Evolutionary conservation across 2,329 filamentous ascomycete species (phyloP), one percentile per base, ranked within the genome.

Genomic region (Epicoccum nigrum): DNA sequence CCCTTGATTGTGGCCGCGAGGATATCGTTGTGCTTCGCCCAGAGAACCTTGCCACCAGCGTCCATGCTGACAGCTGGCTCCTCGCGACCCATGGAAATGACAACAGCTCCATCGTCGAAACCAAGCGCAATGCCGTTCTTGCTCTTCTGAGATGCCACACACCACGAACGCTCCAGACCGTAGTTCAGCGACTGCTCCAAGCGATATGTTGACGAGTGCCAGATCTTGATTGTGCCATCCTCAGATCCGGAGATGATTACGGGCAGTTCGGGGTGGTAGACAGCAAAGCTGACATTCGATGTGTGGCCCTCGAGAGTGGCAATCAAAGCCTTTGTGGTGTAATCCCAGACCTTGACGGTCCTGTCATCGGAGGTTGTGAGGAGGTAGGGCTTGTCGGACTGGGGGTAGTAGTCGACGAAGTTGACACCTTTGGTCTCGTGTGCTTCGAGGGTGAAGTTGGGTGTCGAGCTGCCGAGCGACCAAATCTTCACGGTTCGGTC

Each of bases 11-110:
- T 92, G 8, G 93, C 88, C 1, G 92, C 96, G 15, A 97, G 85
- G 27, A 97, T 92, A 70, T 99, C 94, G 68, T 92, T 97, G 73
- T 97, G 93, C 64, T 88, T 86, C 23, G 94, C 92, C 89, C 91
- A 97, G 58, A 99, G 92, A 55, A 99, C 82, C 80, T 99, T 99
- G 72, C 94, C 94, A 32, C 91, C 95, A 23, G 85, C 81, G 68
- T 99, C 94, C 94, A 99, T 99, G 11, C 92, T 97, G 15, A 97
- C 93, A 23, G 94, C 94, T 2, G 94, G 94, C 76, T 97, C 93
- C 75, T 99, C 94, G 56, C 94, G 86, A 62, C 94, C 94, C 81
- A 99, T 92, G 77, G 97, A 97, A 51, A 99, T 90, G 35, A 99
- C 94, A 3, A 99, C 93, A 4, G 93, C 93, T 25, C 94, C 94